Percentiles rank a stretch among this genome's conserved stretches.
These are phyloP conservation scores for Lithohypha guttulata DNA, from an alignment of 2,329 filamentous ascomycete genomes.

Conservation along the genomic window DNA sequence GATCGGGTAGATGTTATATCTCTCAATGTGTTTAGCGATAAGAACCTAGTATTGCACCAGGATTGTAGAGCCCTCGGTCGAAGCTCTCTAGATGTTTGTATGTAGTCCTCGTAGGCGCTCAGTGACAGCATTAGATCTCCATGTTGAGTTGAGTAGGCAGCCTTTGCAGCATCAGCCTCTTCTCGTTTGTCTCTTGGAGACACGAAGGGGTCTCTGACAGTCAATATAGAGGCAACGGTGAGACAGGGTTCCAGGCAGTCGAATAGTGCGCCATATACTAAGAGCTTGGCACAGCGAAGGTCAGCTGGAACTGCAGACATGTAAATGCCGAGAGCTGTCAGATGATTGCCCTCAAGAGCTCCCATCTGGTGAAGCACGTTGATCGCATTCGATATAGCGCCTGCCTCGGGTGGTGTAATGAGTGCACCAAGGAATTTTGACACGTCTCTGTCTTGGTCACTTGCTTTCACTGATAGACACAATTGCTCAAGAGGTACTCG, in stretches of 20 bases:
- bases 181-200: conserved; percentile 75
- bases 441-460: conserved; percentile 64
- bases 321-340: conserved; percentile 85
- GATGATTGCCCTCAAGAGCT: conserved; percentile 64
- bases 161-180: conserved; percentile 64
- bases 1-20: conserved; percentile 79
- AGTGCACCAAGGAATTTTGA: conserved; percentile 71
- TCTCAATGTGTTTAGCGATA: conserved; percentile 70
- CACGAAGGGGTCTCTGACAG: conserved; percentile 74
- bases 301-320: conserved; percentile 93
- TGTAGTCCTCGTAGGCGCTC: conserved; percentile 73
- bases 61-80: conserved; percentile 53
- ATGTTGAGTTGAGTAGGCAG: conserved; percentile 62
- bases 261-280: conserved; percentile 91
- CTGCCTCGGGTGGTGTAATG: conserved; percentile 74
- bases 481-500: conserved; percentile 89
- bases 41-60: conserved; percentile 79
- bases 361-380: conserved; percentile 73
- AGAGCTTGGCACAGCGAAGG: conserved; percentile 81
- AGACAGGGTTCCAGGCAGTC: conserved; percentile 81
- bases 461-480: conserved; percentile 79
- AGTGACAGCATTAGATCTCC: conserved; percentile 86
- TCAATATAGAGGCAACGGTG: conserved; percentile 85
- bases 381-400: conserved; percentile 78
- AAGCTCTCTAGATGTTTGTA: conserved; percentile 48